Evolutionary conservation across 2,329 filamentous ascomycete genomes (phyloP).

Genomic region (Knufia petricola): DNA sequence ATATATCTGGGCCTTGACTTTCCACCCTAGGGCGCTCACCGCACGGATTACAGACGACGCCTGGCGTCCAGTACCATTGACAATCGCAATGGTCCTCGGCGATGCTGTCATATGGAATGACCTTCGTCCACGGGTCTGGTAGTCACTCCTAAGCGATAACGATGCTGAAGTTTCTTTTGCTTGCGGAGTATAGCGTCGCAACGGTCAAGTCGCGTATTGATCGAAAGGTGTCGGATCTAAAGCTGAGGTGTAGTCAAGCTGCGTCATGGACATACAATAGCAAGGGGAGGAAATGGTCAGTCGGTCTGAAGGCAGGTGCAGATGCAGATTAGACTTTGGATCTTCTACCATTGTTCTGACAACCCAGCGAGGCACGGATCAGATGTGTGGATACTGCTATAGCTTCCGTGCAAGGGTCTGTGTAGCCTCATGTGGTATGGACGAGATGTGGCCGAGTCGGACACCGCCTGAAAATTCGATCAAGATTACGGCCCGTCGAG

Average conservation of each 20-base stretch:
- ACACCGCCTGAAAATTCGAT: background rate
- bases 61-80: slow-evolving; percentile 93
- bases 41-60: slow-evolving; percentile 91
- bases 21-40: slow-evolving; percentile 85
- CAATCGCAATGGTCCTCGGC: slow-evolving; percentile 74
- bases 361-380: background rate
- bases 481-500: slow-evolving; percentile 2
- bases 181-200: no score
- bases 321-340: background rate
- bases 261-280: background rate
- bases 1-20: slow-evolving; percentile 83
- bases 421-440: background rate
- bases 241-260: background rate
- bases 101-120: slow-evolving; percentile 18
- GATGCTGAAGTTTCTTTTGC: no score
- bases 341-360: background rate
- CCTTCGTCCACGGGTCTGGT: background rate
- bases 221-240: background rate
- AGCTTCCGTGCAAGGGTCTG: background rate
- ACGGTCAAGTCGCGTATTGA: background rate
- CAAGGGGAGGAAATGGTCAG: background rate
- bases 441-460: background rate
- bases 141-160: no score
- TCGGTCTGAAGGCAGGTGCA: background rate
- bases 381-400: background rate